These are phyloP conservation scores for Fusarium marasasianum DNA, from an alignment of 2,329 filamentous ascomycete species.

Conservation along the genomic window DNA sequence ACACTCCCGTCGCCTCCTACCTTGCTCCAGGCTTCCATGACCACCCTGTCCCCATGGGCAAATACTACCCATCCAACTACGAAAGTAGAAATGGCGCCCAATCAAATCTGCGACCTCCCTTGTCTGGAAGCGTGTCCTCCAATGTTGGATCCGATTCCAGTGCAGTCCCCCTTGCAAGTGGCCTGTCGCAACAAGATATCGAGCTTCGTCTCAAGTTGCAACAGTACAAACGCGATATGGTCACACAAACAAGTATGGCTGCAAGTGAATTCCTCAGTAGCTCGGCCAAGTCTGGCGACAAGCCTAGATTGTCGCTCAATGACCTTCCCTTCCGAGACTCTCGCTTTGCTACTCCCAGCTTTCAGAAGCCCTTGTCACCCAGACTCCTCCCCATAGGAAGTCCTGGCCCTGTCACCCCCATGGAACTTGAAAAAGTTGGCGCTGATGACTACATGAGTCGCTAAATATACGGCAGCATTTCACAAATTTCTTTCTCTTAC, in stretches of 20 bases:
- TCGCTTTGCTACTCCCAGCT: constrained; percentile 50
- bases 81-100: constrained; percentile 52
- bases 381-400: constrained; percentile 64
- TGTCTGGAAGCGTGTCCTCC: constrained; percentile 44
- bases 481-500: neutral
- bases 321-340: constrained; percentile 50
- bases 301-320: constrained; percentile 46
- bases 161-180: constrained; percentile 36
- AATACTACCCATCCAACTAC: constrained; percentile 72
- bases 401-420: constrained; percentile 69
- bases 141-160: constrained; percentile 50
- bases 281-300: constrained; percentile 39
- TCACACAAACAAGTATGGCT: constrained; percentile 64
- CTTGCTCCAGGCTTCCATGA: constrained; percentile 60
- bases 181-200: constrained; percentile 40
- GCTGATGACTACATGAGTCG: constrained; percentile 50
- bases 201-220: constrained; percentile 63
- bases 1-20: constrained; percentile 61
- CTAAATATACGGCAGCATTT: neutral
- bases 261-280: constrained; percentile 55
- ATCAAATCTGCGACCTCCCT: constrained; percentile 33
- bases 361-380: constrained; percentile 60
- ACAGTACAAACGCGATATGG: constrained; percentile 70
- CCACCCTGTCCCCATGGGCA: constrained; percentile 63
- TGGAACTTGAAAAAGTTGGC: constrained; percentile 59